A percentile compares a stretch with the other conserved stretches of the same genome.
Evolutionary conservation across 257 asterid species (phyloP).

Genomic region (Haberlea rhodopensis): DNA sequence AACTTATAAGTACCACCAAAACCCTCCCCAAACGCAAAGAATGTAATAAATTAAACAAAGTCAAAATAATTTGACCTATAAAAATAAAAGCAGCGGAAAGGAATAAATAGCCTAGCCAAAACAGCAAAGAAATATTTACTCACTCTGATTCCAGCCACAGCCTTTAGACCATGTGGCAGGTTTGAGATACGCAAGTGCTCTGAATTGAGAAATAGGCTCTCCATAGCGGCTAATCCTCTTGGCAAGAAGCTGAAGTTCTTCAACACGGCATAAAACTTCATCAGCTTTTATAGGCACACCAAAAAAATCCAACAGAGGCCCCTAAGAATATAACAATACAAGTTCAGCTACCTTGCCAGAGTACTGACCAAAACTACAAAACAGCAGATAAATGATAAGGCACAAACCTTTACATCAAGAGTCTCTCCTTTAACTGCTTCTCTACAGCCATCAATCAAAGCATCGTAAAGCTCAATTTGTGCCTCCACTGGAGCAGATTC

Average conservation of each 20-base stretch:
- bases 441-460: slow-evolving; percentile 87
- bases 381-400: slow-evolving; percentile 20
- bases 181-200: slow-evolving; percentile 77
- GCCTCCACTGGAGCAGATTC: slow-evolving; percentile 92
- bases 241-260: slow-evolving; percentile 93
- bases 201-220: slow-evolving; percentile 84
- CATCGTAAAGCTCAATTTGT: slow-evolving; percentile 93
- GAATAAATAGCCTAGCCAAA: slow-evolving; percentile 15
- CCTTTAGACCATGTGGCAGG: slow-evolving; percentile 99
- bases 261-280: slow-evolving; percentile 82
- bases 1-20: background rate
- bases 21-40: background rate
- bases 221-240: slow-evolving; percentile 84
- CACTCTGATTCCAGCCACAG: slow-evolving; percentile 99
- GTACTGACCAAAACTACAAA: slow-evolving; percentile 10
- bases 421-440: slow-evolving; percentile 76
- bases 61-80: slow-evolving; percentile 5
- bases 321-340: slow-evolving; percentile 41
- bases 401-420: slow-evolving; percentile 67
- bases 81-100: slow-evolving; percentile 4
- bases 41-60: background rate
- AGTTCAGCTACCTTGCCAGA: slow-evolving; percentile 26
- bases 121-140: slow-evolving; percentile 31
- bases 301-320: slow-evolving; percentile 92
- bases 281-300: slow-evolving; percentile 98